These are phyloP conservation scores for Penicillium fuscoglaucum DNA, from an alignment of 2,329 filamentous ascomycete species.

Conservation along the genomic window DNA sequence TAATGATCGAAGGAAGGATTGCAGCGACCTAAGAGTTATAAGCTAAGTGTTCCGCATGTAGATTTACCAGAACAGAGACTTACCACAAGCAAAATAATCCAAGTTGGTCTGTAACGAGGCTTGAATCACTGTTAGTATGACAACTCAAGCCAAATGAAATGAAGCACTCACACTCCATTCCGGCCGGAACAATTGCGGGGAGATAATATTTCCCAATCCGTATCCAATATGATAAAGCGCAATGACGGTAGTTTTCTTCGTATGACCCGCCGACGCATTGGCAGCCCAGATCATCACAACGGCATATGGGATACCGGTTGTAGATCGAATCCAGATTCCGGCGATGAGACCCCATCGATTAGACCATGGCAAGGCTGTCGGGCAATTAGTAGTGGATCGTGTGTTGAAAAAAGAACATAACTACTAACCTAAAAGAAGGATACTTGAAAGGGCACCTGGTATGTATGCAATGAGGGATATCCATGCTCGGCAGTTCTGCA, in stretches of 20 bases:
- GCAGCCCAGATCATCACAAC: slow-evolving; percentile 45
- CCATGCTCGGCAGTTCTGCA: slow-evolving; percentile 16
- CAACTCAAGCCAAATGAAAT: background rate
- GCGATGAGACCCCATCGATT: slow-evolving; percentile 40
- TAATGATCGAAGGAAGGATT: slow-evolving; percentile 43
- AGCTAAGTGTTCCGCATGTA: slow-evolving; percentile 33
- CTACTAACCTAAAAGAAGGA: slow-evolving; percentile 32
- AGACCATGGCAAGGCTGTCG: slow-evolving; percentile 35
- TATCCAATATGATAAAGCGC: slow-evolving; percentile 36
- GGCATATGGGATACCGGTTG: slow-evolving; percentile 40
- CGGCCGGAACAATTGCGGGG: slow-evolving; percentile 44
- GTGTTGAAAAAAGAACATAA: background rate
- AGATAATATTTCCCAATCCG: slow-evolving; percentile 47
- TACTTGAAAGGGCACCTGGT: slow-evolving; percentile 39
- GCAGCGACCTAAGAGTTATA: slow-evolving; percentile 37
- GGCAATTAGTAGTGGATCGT: background rate
- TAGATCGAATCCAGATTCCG: slow-evolving; percentile 43
- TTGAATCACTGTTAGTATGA: background rate
- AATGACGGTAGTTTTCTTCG: slow-evolving; percentile 45
- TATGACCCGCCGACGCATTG: slow-evolving; percentile 43
- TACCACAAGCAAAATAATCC: slow-evolving; percentile 29
- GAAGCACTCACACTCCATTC: slow-evolving; percentile 28
- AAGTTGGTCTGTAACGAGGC: slow-evolving; percentile 25
- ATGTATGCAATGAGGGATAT: slow-evolving; percentile 37
- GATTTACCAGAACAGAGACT: slow-evolving; percentile 25